Percentiles rank a stretch among this genome's conserved stretches.
Conservation (phyloP, 331 rosid genomes). For the Quercus tomentella region DNA sequence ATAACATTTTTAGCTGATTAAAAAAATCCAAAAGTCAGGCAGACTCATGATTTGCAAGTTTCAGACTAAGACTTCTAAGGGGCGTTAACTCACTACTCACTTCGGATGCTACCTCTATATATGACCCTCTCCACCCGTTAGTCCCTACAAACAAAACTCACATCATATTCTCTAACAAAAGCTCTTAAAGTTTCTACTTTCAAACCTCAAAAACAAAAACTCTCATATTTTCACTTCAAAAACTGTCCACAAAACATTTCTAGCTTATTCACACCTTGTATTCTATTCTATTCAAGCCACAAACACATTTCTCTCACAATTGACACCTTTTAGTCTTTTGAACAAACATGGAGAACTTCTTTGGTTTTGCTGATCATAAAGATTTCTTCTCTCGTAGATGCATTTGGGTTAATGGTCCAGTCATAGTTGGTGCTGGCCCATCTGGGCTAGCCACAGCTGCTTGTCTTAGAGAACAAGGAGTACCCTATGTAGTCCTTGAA, state of each 20-base stretch:
- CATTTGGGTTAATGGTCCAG: slow-evolving; percentile 85
- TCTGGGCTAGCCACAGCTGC: slow-evolving; percentile 95
- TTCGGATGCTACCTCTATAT: slow-evolving; percentile 49
- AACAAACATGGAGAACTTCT: slow-evolving; percentile 55
- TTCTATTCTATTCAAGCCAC: no score
- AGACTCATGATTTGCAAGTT: slow-evolving; percentile 34
- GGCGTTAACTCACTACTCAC: slow-evolving; percentile 28
- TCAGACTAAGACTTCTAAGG: not conserved
- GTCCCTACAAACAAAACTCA: slow-evolving; percentile 40
- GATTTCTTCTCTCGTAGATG: slow-evolving; percentile 63
- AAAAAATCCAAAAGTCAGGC: slow-evolving; percentile 15
- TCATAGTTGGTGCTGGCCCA: slow-evolving; percentile 94
- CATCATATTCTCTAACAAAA: slow-evolving; percentile 18
- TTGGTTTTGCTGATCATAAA: slow-evolving; percentile 50
- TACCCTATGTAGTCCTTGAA: slow-evolving; percentile 77
- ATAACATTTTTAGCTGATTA: not conserved
- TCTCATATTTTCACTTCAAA: not conserved
- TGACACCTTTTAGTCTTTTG: not conserved
- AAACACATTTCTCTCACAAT: not conserved
- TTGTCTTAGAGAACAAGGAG: slow-evolving; percentile 84
- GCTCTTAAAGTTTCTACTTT: not conserved
- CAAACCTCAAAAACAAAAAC: not conserved
- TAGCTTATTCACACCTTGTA: not conserved
- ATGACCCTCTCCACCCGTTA: slow-evolving; percentile 27
- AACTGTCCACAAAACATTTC: not conserved